Evolutionary conservation across 2,329 filamentous ascomycete species (phyloP).

Genomic region (Pyrenophora graminea): DNA sequence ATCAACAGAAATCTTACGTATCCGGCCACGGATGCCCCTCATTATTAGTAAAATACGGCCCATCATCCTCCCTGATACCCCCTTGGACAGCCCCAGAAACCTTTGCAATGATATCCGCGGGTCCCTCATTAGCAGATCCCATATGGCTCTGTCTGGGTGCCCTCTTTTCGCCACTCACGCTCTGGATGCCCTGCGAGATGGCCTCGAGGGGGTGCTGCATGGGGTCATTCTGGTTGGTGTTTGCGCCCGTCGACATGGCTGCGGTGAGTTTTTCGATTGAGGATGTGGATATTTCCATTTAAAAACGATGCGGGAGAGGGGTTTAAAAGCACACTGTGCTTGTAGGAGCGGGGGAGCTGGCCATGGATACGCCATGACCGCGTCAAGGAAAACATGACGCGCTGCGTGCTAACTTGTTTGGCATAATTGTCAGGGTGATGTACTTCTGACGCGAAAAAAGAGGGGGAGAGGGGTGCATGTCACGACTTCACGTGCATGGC

Average conservation of each 20-base stretch:
- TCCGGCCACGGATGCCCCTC: conserved; percentile 59
- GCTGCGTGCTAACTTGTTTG: background rate
- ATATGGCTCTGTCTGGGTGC: conserved; percentile 48
- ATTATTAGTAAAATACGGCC: conserved; percentile 59
- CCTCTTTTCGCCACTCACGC: conserved; percentile 46
- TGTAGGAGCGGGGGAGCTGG: conserved; percentile 5
- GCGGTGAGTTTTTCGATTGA: conserved; percentile 17
- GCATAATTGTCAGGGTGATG: conserved; percentile 25
- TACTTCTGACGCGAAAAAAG: conserved; percentile 21
- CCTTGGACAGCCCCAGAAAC: conserved; percentile 53
- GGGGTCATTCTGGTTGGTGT: conserved; percentile 40
- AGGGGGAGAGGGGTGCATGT: conserved; percentile 1
- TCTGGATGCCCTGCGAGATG: conserved; percentile 49
- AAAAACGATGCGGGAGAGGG: background rate
- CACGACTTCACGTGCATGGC: conserved; percentile 6
- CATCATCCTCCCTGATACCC: conserved; percentile 56
- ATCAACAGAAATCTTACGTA: conserved; percentile 32
- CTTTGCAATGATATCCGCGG: conserved; percentile 57
- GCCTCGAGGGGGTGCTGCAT: conserved; percentile 50
- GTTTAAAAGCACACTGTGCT: background rate
- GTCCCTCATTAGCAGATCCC: conserved; percentile 55
- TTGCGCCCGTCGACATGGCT: conserved; percentile 32
- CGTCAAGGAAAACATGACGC: background rate
- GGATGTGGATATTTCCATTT: conserved; percentile 24
- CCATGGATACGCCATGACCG: conserved; percentile 7